A percentile compares a stretch with the other conserved stretches of the same genome.
These are phyloP conservation scores for Cryptosporidium muris DNA, from an alignment of 169 alveolate species.

Conservation along the genomic window DNA sequence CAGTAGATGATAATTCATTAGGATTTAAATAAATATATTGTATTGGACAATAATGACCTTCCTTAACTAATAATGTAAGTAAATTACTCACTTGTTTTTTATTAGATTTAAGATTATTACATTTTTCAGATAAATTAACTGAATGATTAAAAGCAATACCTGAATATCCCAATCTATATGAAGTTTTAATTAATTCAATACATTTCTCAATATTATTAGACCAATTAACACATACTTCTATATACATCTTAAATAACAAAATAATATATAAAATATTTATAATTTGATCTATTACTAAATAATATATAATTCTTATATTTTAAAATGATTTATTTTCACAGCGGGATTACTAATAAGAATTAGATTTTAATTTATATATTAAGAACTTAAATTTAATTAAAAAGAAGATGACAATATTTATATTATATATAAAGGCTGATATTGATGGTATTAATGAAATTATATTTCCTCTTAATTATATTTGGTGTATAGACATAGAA, in stretches of 20 bases:
- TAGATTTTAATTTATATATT: too few relatives aligned
- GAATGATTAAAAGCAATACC: conserved; percentile 61
- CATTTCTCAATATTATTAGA: conserved; percentile 12
- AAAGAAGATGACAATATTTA: conserved; percentile 28
- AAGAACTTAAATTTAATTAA: not conserved
- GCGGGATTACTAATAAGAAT: too few relatives aligned
- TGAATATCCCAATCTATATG: conserved; percentile 41
- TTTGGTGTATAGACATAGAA: conserved; percentile 64
- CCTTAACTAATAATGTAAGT: conserved; percentile 32
- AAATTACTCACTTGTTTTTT: conserved; percentile 5
- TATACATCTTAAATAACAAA: conserved; percentile 20
- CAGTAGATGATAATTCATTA: conserved; percentile 4
- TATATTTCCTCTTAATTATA: conserved; percentile 57
- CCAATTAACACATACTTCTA: conserved; percentile 68
- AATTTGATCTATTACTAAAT: too few relatives aligned
- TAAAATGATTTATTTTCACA: too few relatives aligned
- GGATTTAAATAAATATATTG: conserved; percentile 26
- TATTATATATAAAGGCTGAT: conserved; percentile 61
- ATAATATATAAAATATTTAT: not conserved
- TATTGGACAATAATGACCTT: conserved; percentile 55
- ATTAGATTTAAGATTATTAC: conserved; percentile 5
- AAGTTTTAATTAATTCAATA: conserved; percentile 15
- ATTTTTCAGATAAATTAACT: conserved; percentile 35
- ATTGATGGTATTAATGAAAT: conserved; percentile 61
- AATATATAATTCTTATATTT: too few relatives aligned